These are phyloP conservation scores for Chlorella sp. DNA, from an alignment of 139 green algal species.

Conservation along the genomic window DNA sequence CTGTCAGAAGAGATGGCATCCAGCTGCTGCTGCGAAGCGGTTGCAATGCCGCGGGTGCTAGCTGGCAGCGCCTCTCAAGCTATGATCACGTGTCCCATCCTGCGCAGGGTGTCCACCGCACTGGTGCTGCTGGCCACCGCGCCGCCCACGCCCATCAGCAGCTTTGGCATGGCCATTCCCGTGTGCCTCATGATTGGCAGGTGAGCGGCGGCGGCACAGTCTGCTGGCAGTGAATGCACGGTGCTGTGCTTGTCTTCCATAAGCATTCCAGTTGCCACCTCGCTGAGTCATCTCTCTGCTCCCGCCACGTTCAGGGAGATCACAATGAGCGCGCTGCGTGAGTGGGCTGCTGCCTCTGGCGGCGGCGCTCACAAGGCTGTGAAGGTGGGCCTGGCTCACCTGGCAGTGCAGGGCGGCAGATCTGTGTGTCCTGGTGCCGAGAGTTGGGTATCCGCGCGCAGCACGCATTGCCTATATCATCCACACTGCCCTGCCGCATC, in stretches of 20 bases:
- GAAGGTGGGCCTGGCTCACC: conserved; percentile 30
- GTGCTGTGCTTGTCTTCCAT: not conserved
- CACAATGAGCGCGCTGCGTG: conserved; percentile 91
- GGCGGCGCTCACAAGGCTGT: conserved; percentile 65
- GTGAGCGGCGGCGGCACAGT: not conserved
- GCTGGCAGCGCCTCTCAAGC: too few species aligned
- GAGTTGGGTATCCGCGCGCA: too few species aligned
- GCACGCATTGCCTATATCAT: too few species aligned
- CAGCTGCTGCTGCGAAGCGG: too few species aligned
- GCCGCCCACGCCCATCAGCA: conserved; percentile 53
- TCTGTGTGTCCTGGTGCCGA: too few species aligned
- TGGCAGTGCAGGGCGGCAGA: not conserved
- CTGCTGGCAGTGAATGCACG: too few species aligned
- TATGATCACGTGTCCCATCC: too few species aligned
- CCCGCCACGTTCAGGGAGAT: conserved; percentile 75
- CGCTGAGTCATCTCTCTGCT: conserved; percentile 71
- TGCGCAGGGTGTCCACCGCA: conserved; percentile 87
- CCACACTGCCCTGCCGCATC: too few species aligned
- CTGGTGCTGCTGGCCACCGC: conserved; percentile 86
- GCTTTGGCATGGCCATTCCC: conserved; percentile 23
- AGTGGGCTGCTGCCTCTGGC: conserved; percentile 90
- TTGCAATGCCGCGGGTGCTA: too few species aligned
- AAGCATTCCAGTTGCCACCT: too few species aligned
- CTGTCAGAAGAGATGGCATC: not conserved
- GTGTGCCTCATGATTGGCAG: conserved; percentile 83